Percentiles rank a stretch among this genome's conserved stretches.
phyloP scores from a whole-genome alignment of 2,329 filamentous ascomycete genomes.

The Domatiomyces catenatus region DNA sequence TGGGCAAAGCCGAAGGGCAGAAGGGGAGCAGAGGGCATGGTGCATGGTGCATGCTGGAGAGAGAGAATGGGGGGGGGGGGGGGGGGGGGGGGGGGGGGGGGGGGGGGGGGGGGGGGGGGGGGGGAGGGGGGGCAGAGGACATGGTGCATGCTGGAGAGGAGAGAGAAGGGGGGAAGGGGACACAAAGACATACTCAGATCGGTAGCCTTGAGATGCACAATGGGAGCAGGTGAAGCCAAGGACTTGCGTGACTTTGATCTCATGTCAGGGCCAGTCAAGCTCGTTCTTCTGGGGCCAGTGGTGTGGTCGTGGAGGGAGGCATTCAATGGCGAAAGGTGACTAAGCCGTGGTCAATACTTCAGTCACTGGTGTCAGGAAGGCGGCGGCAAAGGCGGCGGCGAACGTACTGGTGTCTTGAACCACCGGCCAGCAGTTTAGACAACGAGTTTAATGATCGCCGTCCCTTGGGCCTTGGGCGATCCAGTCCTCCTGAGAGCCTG shows the following conservation, averaged over 20 bases:
- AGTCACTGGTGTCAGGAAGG: conserved; percentile 1
- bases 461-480: not conserved
- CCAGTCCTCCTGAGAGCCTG: not conserved
- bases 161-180: not conserved
- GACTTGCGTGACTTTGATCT: conserved; percentile 4
- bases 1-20: too few species aligned
- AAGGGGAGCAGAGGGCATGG: too few species aligned
- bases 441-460: not conserved
- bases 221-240: conserved; percentile 4
- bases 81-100: too few species aligned
- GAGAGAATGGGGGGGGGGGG: too few species aligned
- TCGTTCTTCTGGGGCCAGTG: not conserved
- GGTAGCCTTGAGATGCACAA: conserved; percentile 3
- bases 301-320: not conserved
- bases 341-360: conserved; percentile 1
- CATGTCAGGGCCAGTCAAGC: conserved; percentile 4
- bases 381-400: not conserved
- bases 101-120: too few species aligned
- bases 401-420: conserved; percentile 1
- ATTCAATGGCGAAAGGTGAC: not conserved
- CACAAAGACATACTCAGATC: conserved; percentile 1
- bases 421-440: not conserved
- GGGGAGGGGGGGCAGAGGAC: not conserved
- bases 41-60: too few species aligned
- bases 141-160: not conserved